Evolutionary conservation across 768 basidiomycete genomes (phyloP), one percentile per base, ranked within the genome.

Genomic region (Filobasidium wieringae): DNA sequence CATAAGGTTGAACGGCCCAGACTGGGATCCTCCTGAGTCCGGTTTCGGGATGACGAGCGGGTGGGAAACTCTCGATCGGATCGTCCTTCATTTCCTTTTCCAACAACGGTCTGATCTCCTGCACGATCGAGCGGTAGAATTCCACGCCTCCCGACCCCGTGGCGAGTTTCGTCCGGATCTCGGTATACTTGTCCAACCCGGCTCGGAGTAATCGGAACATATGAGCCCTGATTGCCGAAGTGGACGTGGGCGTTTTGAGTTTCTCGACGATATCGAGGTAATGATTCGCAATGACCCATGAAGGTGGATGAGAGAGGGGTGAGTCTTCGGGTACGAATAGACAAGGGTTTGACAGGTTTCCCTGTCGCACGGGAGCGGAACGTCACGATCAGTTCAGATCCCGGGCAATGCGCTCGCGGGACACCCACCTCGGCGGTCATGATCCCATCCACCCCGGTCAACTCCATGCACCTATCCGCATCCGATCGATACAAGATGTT

Each of bases 151-250:
- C 54, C 57, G 29, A 49, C 41, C 2, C 33, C 8, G 7, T 27
- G 15, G 29, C 63, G 52, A 15, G 9, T 22, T 51, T 26, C 7
- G 15, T 83, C 39, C 93, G 77, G 58, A 95, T 71, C 68, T 91
- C 89, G 1, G 74, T 77, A 64, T 88, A 82, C 7, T 63, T 57
- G 14, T 72, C 75, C 31, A 96, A 76, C 0, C 83, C 85, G 0
- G 88, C 88, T 0, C 85, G 83, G 75, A 95, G 80, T 32, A 99
- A 72, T 74, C 95, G 88, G 80, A 95, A 99, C 32, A 99, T 70
- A 68, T 99, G 93, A 0, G 88, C 85, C 68, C 93, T 93, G 64
- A 96, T 80, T 0, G 86, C 88, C 63, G 86, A 84, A 15, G 79
- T 67, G 2, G 79, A 67, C 15, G 91, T 91, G 7, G 78, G 77